A percentile compares a stretch with the other conserved stretches of the same genome.
phyloP scores from a whole-genome alignment of 495 filamentous ascomycete species.

The Viridothelium virens region DNA sequence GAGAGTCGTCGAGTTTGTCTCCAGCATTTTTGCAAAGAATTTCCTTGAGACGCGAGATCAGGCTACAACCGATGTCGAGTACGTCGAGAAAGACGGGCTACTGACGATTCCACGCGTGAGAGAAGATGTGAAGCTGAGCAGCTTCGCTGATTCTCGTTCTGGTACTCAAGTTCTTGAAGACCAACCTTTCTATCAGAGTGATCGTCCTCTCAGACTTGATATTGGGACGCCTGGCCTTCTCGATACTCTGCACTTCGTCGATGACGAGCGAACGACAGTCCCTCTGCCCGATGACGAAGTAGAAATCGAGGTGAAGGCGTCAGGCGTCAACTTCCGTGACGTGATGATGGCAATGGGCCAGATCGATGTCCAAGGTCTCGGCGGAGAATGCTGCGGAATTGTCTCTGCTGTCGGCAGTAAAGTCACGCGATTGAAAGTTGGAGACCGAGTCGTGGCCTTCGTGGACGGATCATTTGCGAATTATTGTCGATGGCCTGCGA shows the following conservation, averaged over 20 bases:
- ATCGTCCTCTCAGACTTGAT: conserved; percentile 1
- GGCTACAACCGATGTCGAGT: neutral
- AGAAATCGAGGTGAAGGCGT: conserved; percentile 14
- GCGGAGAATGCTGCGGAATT: conserved; percentile 6
- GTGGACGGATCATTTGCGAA: neutral
- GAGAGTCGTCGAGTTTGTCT: too few species aligned
- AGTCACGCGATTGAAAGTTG: neutral
- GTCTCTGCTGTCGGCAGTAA: conserved; percentile 5
- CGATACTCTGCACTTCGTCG: conserved; percentile 13
- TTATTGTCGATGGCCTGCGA: neutral
- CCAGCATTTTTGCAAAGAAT: too few species aligned
- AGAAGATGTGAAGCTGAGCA: conserved; percentile 1
- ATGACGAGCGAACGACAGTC: neutral
- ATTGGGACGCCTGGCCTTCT: conserved; percentile 6
- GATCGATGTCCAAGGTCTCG: neutral
- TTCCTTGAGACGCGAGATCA: too few species aligned
- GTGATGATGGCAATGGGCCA: conserved; percentile 1
- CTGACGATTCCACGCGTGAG: neutral
- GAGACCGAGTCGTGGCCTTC: neutral
- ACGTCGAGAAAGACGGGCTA: neutral
- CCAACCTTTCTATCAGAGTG: neutral
- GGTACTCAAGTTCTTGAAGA: neutral
- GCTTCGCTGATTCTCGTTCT: neutral
- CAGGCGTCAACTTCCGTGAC: conserved; percentile 7
- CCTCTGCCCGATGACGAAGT: neutral